Evolutionary conservation across 805 yeast genomes (phyloP).

Genomic region (Ogataea naganishii): DNA sequence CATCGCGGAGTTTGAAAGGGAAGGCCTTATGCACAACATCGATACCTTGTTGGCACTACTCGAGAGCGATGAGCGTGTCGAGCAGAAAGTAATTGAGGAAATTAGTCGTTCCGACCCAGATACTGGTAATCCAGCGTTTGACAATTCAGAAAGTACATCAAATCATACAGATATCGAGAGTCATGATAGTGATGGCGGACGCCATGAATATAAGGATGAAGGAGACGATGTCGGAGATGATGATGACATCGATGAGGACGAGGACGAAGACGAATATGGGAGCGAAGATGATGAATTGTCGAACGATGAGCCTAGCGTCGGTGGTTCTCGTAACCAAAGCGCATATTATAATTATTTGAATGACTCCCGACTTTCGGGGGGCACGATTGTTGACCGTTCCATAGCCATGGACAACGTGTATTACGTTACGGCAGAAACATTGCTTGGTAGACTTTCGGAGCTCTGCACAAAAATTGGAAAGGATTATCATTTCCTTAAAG

Average conservation of each 20-base stretch:
- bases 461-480: constrained; percentile 22
- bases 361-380: background rate
- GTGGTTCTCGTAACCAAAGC: no score
- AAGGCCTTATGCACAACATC: constrained; percentile 59
- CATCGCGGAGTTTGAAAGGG: constrained; percentile 48
- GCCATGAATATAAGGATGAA: constrained; percentile 8
- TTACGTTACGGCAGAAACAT: constrained; percentile 5
- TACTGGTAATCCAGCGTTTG: constrained; percentile 1
- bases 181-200: constrained; percentile 10
- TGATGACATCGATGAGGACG: constrained; percentile 12
- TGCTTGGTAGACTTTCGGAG: constrained; percentile 8
- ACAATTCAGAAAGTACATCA: constrained; percentile 1
- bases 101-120: background rate
- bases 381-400: background rate
- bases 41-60: constrained; percentile 22
- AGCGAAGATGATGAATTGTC: constrained; percentile 14
- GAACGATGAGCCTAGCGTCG: no score
- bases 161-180: constrained; percentile 4
- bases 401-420: background rate
- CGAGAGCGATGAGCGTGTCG: constrained; percentile 8
- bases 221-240: constrained; percentile 10
- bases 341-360: no score
- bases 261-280: constrained; percentile 11
- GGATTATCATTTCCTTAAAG: constrained; percentile 17
- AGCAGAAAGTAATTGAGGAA: background rate